Base-by-base conservation (phyloP, 331 rosid genomes). In the Quercus tomentella region DNA sequence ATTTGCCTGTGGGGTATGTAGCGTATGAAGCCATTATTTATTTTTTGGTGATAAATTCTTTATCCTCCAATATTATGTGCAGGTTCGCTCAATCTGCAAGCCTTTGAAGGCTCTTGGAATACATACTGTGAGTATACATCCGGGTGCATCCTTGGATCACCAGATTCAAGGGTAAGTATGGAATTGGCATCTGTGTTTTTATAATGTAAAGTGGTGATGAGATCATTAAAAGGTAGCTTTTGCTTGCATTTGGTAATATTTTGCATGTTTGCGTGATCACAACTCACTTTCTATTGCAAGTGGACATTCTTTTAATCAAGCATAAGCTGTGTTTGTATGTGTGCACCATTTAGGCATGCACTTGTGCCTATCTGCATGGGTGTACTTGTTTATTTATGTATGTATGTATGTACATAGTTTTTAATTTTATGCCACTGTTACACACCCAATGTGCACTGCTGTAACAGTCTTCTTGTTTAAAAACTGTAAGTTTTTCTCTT, bases 111-210 rank as follows among this genome's bases (percentile, higher is more conserved):
- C 88, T 76, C 82, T 89, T 63, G 99, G 99, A 80, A 86, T 93
- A 90, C 99, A 95, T 86, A 85, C 98, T 70, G 97, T 95, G 80
- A 91, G 98, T 83, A 83, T 95, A 81, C 99, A 95, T 77, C 84
- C 94, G 3, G 93, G 92, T 60, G 92, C 98, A 81, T 82, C 99
- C 74, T 35, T 93, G 87, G 96, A 90, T 77, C 97, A 91, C 90
- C 99, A 95, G 86, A 93, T 93, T 90, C 90, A 91, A 81, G 98
- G 99, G 99, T 92, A 90, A 86, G 80, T 78, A 7, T 79, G 22
- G 49, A 60, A 74, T 75, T 30, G 23, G 21, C 25, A 30, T 7
- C 72, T 43, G 67, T 56, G 28, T 75, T 80, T 77, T 81, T 52
- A 20, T 73, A 62, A 22, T 56, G 61, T 49, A 25, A 30, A 18